Evolutionary conservation across 2,329 filamentous ascomycete species (phyloP), one percentile per base, ranked within the genome.

Genomic region (Ophiosphaerella narmari): DNA sequence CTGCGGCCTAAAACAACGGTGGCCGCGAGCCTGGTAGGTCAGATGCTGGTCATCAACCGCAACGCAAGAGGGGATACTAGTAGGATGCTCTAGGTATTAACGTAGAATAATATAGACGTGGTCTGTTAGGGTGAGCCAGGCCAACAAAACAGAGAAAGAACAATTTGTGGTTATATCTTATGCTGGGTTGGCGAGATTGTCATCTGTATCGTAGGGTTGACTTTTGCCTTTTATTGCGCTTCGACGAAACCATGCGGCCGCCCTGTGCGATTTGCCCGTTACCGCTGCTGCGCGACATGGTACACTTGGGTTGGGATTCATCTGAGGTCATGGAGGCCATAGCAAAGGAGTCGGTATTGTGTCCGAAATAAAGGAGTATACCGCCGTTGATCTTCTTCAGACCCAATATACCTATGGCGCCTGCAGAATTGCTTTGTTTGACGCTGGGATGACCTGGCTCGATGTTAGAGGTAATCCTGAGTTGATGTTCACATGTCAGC

Each of bases 321-420:
- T 85, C 82, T 1, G 87, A 89, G 33, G 88, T 85, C 90, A 97
- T 95, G 3, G 91, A 95, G 1, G 91, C 91, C 45, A 99, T 76
- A 5, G 92, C 91, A 66, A 88, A 88, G 1, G 85, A 87, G 70
- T 97, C 93, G 0, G 94, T 99, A 68, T 97, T 99, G 78, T 99
- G 94, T 1, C 89, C 92, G 76, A 96, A 99, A 73, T 93, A 93
- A 43, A 99, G 82, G 67, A 89, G 91, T 57, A 90, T 85, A 1
- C 91, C 91, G 18, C 83, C 80, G 11, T 78, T 79, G 0, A 84
- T 87, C 77, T 91, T 94, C 77, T 97, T 97, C 63, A 97, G 89
- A 1, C 86, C 86, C 78, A 99, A 86, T 50, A 96, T 84, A 2
- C 94, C 94, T 65, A 99, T 95, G 26, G 93, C 92, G 3, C 90